A percentile compares a stretch with the other conserved stretches of the same genome.
These are phyloP conservation scores for Candida michaelii DNA, from an alignment of 805 yeast genomes.

Conservation along the genomic window DNA sequence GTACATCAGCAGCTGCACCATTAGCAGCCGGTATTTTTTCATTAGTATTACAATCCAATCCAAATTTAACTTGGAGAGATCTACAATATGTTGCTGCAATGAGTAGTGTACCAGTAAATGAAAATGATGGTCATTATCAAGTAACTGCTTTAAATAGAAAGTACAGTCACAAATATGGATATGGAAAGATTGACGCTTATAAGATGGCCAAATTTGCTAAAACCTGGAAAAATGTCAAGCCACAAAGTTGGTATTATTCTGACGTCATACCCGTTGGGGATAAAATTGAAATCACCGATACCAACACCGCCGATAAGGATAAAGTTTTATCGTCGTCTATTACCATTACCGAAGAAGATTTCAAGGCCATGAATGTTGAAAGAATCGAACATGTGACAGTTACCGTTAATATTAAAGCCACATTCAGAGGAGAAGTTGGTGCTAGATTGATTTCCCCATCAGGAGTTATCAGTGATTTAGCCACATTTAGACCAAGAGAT, in stretches of 20 bases:
- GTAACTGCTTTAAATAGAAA: conserved; percentile 60
- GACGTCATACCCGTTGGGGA: conserved; percentile 38
- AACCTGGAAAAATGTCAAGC: conserved; percentile 82
- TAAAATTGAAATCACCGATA: conserved; percentile 14
- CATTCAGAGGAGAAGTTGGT: conserved; percentile 66
- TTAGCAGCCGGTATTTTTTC: conserved; percentile 95
- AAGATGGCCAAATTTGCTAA: conserved; percentile 69
- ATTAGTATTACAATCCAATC: conserved; percentile 77
- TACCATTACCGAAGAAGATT: conserved; percentile 46
- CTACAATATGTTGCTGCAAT: conserved; percentile 79
- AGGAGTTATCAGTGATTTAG: conserved; percentile 74
- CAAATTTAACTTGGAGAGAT: conserved; percentile 93
- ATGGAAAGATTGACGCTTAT: conserved; percentile 87
- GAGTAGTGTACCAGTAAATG: conserved; percentile 66
- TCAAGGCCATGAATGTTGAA: conserved; percentile 60
- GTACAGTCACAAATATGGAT: conserved; percentile 87
- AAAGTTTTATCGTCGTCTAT: conserved; percentile 29
- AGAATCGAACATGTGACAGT: conserved; percentile 85
- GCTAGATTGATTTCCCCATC: conserved; percentile 70
- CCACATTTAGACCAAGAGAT: conserved; percentile 65
- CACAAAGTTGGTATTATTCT: conserved; percentile 78
- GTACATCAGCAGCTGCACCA: conserved; percentile 99
- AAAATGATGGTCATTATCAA: conserved; percentile 75
- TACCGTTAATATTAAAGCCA: conserved; percentile 65
- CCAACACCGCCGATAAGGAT: conserved; percentile 9